Base-by-base conservation (phyloP, 345 rosid species). In the Arabis hirsuta region DNA sequence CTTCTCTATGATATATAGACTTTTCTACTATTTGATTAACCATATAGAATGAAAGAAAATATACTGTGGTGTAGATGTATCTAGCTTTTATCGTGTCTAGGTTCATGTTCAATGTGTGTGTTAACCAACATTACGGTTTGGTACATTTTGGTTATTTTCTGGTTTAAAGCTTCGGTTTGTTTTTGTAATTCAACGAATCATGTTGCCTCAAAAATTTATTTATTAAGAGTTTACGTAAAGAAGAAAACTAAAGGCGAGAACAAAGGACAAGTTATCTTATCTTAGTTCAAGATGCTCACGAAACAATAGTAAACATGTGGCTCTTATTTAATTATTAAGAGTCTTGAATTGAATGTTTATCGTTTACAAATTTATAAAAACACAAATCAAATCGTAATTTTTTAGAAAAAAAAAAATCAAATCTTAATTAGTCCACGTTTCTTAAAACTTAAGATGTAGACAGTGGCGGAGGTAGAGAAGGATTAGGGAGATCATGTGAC, bases 251-350 rank as follows among this genome's bases (percentile, higher is more conserved):
- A 60, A 2, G 52, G 19, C 52, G 60, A 71, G 53, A 61, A 41
- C 44, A 16, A 27, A 32, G 2, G 38, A 50, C 42, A 60, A 55
- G 52, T 13, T 22, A 22, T 22, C 24, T 16, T 43, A 61, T 58
- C 47, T 36, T 20, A 69, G 29, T 36, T 69, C 11, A 3, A 36
- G 39, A 58, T 6, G n/a, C 9, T 47, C 38, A 69, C 65, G 73
- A 6, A 69, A 58, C 41, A 9, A 42, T 24, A 1, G 1, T 12
- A 46, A 3, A 58, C 2, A 13, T 29, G 63, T 60, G 32, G n/a
- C 16, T 51, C 36, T 47, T n/a, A 10, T 22, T 22, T 22, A 22
- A 22, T 34, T 1, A 22, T 1, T 22, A 22, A 22, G 24, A 22
- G 24, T 22, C 24, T 22, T 22, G 24, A 22, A 22, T 22, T 22